These are phyloP conservation scores for Leishmania lainsoni DNA, from an alignment of 208 protist species.

Conservation along the genomic window DNA sequence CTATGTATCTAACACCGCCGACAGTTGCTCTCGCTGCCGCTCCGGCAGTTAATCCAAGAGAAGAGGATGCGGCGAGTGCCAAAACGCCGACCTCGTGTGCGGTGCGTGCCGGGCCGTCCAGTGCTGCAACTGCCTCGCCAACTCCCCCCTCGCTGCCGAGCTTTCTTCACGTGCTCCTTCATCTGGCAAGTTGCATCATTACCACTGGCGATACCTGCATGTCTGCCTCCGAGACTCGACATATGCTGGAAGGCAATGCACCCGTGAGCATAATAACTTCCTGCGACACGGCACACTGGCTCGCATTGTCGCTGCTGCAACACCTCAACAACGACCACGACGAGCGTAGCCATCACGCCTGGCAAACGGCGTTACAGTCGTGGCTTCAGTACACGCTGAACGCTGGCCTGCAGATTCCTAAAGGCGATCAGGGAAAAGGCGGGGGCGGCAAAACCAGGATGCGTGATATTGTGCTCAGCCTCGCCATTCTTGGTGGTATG, in stretches of 20 bases:
- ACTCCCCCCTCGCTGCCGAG: neutral
- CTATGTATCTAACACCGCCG: conserved; percentile 54
- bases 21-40: neutral
- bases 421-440: neutral
- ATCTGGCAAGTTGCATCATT: conserved; percentile 40
- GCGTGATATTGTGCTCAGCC: conserved; percentile 54
- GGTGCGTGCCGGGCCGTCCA: neutral
- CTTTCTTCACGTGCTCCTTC: conserved; percentile 48
- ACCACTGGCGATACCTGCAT: conserved; percentile 24
- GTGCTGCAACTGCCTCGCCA: neutral
- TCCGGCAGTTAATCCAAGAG: neutral
- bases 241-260: conserved; percentile 22
- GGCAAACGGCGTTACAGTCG: conserved; percentile 48
- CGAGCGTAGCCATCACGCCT: conserved; percentile 47
- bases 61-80: neutral
- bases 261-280: conserved; percentile 12
- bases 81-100: neutral
- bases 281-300: conserved; percentile 53
- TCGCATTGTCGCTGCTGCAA: conserved; percentile 78
- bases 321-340: conserved; percentile 47
- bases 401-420: conserved; percentile 1
- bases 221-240: conserved; percentile 32
- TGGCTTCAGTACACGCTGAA: conserved; percentile 62
- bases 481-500: conserved; percentile 63
- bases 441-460: neutral